A percentile compares a stretch with the other conserved stretches of the same genome.
These are phyloP conservation scores for Prunus kanzakura DNA, from an alignment of 306 rosid genomes.

Conservation along the genomic window DNA sequence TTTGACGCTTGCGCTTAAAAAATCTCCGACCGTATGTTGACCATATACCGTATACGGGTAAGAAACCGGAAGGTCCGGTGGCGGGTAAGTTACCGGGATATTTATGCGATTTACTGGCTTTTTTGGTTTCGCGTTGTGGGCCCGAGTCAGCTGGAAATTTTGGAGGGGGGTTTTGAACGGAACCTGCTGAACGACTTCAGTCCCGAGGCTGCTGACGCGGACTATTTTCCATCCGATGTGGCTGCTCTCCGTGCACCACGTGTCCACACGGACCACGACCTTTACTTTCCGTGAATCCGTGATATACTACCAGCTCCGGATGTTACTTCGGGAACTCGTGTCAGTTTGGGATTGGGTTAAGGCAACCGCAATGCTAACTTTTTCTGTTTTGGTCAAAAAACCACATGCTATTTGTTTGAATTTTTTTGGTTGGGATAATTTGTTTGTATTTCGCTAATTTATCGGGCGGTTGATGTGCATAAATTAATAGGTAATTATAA, in stretches of 20 bases:
- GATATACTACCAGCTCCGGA: constrained; percentile 32
- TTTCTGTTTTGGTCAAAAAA: too few species aligned
- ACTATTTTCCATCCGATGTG: constrained; percentile 29
- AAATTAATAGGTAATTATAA: too few species aligned
- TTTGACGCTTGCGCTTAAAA: neutral
- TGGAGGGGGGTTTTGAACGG: neutral
- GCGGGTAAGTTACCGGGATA: neutral
- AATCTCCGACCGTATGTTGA: neutral
- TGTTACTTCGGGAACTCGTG: constrained; percentile 39
- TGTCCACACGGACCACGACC: constrained; percentile 2
- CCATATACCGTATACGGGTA: neutral
- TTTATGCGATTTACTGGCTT: neutral
- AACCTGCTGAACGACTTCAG: neutral
- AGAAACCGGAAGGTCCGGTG: neutral
- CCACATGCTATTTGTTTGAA: too few species aligned
- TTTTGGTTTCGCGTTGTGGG: neutral
- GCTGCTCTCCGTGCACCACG: constrained; percentile 31
- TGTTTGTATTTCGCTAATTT: too few species aligned
- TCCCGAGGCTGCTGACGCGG: constrained; percentile 46
- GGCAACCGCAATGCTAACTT: neutral
- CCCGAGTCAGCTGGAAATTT: constrained; percentile 19
- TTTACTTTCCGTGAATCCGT: constrained; percentile 23
- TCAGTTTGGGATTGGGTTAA: neutral
- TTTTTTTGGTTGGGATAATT: too few species aligned
- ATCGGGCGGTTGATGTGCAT: too few species aligned